phyloP scores from a whole-genome alignment of 371 early-diverging fungal genomes.

The Rhizopus stolonifer region DNA sequence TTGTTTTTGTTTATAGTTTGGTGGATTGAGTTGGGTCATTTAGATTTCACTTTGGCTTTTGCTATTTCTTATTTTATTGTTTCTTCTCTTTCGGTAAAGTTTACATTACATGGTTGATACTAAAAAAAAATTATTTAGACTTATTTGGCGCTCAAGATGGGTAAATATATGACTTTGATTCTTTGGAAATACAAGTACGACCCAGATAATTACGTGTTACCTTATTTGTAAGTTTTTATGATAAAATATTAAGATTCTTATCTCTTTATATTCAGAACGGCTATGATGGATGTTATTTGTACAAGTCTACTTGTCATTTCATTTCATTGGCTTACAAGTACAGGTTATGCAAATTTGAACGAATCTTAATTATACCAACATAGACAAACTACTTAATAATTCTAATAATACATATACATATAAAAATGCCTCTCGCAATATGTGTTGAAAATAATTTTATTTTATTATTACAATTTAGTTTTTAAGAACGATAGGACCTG shows the following conservation, averaged over 20 bases:
- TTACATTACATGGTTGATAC: too few species aligned
- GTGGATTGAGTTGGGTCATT: conserved; percentile 56
- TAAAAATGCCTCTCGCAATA: too few species aligned
- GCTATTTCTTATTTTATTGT: conserved; percentile 42
- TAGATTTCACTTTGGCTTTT: conserved; percentile 42
- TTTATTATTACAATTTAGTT: conserved; percentile 18
- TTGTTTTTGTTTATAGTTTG: conserved; percentile 66
- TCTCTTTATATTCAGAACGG: conserved; percentile 53
- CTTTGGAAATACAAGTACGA: conserved; percentile 77
- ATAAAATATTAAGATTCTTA: conserved; percentile 2
- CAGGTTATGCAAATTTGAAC: conserved; percentile 18
- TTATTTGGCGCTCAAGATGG: conserved; percentile 48
- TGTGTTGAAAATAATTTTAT: too few species aligned
- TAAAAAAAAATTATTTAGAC: conserved; percentile 27
- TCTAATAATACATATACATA: too few species aligned
- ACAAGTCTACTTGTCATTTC: conserved; percentile 55
- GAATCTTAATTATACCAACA: neutral
- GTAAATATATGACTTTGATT: conserved; percentile 52
- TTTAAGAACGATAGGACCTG: conserved; percentile 30
- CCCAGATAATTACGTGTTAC: conserved; percentile 85
- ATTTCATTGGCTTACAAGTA: conserved; percentile 36
- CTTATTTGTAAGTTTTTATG: conserved; percentile 60
- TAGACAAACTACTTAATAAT: too few species aligned
- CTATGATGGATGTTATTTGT: conserved; percentile 61
- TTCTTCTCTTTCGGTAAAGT: conserved; percentile 33